phyloP scores from a whole-genome alignment of 805 yeast species.

The Hyphopichia homilentoma region DNA sequence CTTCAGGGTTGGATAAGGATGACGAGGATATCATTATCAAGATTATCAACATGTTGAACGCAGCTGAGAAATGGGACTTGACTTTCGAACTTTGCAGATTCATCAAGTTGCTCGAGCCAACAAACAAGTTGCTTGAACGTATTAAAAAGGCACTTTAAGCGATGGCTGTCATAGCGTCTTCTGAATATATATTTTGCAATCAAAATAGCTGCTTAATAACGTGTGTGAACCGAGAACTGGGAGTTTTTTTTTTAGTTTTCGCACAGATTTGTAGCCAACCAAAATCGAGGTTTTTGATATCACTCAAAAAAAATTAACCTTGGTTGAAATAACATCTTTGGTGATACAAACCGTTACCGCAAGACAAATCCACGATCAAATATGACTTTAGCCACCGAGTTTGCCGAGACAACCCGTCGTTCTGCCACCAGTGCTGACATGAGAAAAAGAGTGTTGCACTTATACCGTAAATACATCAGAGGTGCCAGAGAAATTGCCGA shows the following conservation, averaged over 20 bases:
- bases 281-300: constrained; percentile 12
- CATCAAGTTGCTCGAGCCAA: constrained; percentile 47
- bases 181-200: no score
- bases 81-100: constrained; percentile 54
- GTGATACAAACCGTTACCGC: no score
- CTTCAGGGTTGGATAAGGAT: constrained; percentile 16
- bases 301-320: constrained; percentile 3
- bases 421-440: constrained; percentile 59
- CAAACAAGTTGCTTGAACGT: constrained; percentile 26
- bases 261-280: constrained; percentile 26
- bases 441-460: constrained; percentile 57
- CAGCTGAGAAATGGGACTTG: constrained; percentile 45
- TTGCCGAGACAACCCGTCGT: constrained; percentile 76
- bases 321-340: no score
- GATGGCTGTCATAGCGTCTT: no score
- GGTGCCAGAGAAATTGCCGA: constrained; percentile 57
- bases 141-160: constrained; percentile 2
- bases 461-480: constrained; percentile 71
- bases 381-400: constrained; percentile 73
- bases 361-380: no score
- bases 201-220: no score
- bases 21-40: constrained; percentile 42
- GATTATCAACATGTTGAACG: constrained; percentile 41
- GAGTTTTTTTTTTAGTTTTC: no score
- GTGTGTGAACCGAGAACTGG: no score